Evolutionary conservation across 768 basidiomycete species (phyloP), one percentile per base, ranked within the genome.

Genomic region (Calocybe indica): DNA sequence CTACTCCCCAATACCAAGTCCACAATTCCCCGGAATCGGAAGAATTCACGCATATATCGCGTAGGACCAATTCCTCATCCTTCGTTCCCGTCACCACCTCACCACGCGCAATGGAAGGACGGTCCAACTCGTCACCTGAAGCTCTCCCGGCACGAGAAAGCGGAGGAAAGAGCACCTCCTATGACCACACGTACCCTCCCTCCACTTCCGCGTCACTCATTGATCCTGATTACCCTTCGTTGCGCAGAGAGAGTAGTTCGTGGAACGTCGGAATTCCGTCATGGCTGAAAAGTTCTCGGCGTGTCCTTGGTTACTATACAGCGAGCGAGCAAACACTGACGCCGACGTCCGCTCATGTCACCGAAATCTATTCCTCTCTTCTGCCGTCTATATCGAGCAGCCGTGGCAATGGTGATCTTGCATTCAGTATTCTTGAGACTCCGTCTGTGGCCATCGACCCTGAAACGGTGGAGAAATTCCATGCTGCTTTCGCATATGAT

Each of bases 351-450:
- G 58, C 63, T 39, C 67, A 70, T 28, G 76, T 87, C 32, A 75
- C 71, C 42, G 86, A 88, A 61, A 70, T 84, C 38, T 80, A 85
- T 54, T 77, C 83, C 1, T 69, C 75, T 40, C 61, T 60, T 10
- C 52, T 56, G n/a, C 48, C 58, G 5, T 54, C 63, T n/a, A 53
- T 64, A 12, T 60, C 66, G 7, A 46, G 59, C 10, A 54, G 61
- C 5, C 56, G 55, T 13, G 72, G 66, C 53, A 67, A 62, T 55
- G 71, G 72, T 35, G 85, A 88, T 52, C 68, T 88, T 53, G 80
- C 85, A 1, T 92, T 82, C 64, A 93, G 92, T 54, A 74, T 95
- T 37, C 72, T 94, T 37, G 91, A 96, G 57, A 78, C 82, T 14
- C 83, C 83, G 1, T 80, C 83, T 53, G 71, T 74, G 29, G 57